A percentile compares a stretch with the other conserved stretches of the same genome.
Conservation (phyloP, 2,329 filamentous ascomycete genomes). For the Ceratocystis huliohia region DNA sequence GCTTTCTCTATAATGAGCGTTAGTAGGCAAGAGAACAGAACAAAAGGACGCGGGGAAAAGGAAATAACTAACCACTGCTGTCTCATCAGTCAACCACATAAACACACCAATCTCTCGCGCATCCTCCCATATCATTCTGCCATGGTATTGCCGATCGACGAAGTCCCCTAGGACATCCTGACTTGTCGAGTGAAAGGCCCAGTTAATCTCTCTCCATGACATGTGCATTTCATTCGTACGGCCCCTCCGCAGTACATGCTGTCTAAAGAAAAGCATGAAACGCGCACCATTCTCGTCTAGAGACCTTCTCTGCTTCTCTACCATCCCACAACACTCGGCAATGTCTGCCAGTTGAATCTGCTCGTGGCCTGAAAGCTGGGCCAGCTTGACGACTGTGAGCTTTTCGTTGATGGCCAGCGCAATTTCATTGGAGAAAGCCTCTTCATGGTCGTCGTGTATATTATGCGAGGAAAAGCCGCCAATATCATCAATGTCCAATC, state of each 20-base stretch:
- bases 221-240: constrained; percentile 53
- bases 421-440: constrained; percentile 57
- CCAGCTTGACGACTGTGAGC: constrained; percentile 59
- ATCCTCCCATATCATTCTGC: constrained; percentile 69
- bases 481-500: constrained; percentile 5
- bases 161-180: constrained; percentile 86
- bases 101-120: constrained; percentile 81
- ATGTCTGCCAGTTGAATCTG: constrained; percentile 78
- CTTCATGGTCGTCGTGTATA: constrained; percentile 28
- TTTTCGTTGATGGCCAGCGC: constrained; percentile 62
- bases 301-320: constrained; percentile 75
- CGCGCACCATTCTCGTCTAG: constrained; percentile 83
- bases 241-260: constrained; percentile 58
- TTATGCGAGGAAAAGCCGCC: constrained; percentile 13
- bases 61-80: constrained; percentile 51
- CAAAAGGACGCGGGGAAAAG: no score
- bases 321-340: constrained; percentile 68
- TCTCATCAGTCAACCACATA: constrained; percentile 78
- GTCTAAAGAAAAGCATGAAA: constrained; percentile 77
- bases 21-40: background rate
- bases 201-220: constrained; percentile 68
- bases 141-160: constrained; percentile 65
- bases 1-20: constrained; percentile 24
- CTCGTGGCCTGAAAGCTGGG: constrained; percentile 70
- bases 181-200: constrained; percentile 71